phyloP scores from a whole-genome alignment of 2,329 filamentous ascomycete genomes.

The Diaporthe sp. region DNA sequence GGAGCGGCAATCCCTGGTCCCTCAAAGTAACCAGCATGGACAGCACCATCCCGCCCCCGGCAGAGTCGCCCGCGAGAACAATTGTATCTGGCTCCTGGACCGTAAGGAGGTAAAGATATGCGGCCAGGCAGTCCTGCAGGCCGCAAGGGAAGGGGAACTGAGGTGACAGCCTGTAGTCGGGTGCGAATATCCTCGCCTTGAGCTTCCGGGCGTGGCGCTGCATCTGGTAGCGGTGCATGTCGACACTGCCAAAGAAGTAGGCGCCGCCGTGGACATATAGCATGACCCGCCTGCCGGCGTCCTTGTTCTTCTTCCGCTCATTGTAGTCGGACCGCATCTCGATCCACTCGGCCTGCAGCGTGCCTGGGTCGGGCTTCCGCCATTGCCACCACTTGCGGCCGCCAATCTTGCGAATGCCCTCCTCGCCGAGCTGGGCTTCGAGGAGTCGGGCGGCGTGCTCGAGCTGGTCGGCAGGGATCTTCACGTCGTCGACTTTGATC shows the following conservation, averaged over 20 bases:
- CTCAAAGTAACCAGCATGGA: conserved; percentile 83
- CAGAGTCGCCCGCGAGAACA: conserved; percentile 90
- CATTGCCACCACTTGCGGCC: conserved; percentile 92
- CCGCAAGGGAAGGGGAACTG: conserved; percentile 97
- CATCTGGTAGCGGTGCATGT: conserved; percentile 98
- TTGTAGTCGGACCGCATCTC: conserved; percentile 90
- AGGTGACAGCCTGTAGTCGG: conserved; percentile 87
- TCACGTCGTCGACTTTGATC: conserved; percentile 81
- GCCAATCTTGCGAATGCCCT: conserved; percentile 81
- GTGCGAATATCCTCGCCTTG: conserved; percentile 88
- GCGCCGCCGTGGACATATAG: conserved; percentile 94
- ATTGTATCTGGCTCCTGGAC: conserved; percentile 85
- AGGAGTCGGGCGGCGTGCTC: conserved; percentile 75
- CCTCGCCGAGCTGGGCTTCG: conserved; percentile 79
- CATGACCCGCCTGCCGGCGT: conserved; percentile 81
- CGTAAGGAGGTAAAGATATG: conserved; percentile 86
- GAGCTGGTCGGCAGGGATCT: conserved; percentile 75
- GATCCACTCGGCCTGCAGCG: conserved; percentile 90
- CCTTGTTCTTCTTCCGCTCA: conserved; percentile 73
- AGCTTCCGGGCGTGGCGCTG: conserved; percentile 95
- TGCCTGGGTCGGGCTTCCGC: conserved; percentile 71
- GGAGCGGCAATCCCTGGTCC: conserved; percentile 85
- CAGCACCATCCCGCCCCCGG: conserved; percentile 90
- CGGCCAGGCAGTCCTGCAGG: conserved; percentile 88
- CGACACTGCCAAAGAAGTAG: conserved; percentile 95